Evolutionary conservation across 1,284 basidiomycete species (phyloP).

Genomic region (Irpex sp.): DNA sequence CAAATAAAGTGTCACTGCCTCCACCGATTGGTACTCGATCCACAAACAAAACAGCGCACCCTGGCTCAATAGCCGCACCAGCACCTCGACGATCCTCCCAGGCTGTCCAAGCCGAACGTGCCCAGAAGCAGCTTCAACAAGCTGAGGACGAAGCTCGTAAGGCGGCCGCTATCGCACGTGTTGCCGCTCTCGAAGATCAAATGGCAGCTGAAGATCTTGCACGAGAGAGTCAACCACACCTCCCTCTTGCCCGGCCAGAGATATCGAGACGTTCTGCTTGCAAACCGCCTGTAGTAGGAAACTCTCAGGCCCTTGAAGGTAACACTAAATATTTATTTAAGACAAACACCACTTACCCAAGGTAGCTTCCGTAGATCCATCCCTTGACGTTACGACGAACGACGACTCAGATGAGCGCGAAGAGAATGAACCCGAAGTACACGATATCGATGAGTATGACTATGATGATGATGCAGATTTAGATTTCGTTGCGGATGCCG

Average conservation of each 20-base stretch:
- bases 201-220: not conserved
- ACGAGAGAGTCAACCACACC: not conserved
- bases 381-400: too few relatives aligned
- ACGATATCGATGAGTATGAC: too few relatives aligned
- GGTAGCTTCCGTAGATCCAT: too few relatives aligned
- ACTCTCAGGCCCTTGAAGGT: not conserved
- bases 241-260: not conserved
- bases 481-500: not conserved
- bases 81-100: not conserved
- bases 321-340: not conserved
- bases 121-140: too few relatives aligned
- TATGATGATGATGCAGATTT: not conserved
- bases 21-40: not conserved
- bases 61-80: not conserved
- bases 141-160: too few relatives aligned
- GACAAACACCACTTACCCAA: too few relatives aligned
- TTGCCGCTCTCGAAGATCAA: not conserved
- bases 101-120: not conserved
- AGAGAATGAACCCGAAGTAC: too few relatives aligned
- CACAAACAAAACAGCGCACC: not conserved
- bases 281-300: too few relatives aligned
- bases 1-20: not conserved
- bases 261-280: not conserved
- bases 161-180: not conserved
- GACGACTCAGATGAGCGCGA: too few relatives aligned